Evolutionary conservation across 805 yeast genomes (phyloP).

Genomic region (Metschnikowia peoriensis): DNA sequence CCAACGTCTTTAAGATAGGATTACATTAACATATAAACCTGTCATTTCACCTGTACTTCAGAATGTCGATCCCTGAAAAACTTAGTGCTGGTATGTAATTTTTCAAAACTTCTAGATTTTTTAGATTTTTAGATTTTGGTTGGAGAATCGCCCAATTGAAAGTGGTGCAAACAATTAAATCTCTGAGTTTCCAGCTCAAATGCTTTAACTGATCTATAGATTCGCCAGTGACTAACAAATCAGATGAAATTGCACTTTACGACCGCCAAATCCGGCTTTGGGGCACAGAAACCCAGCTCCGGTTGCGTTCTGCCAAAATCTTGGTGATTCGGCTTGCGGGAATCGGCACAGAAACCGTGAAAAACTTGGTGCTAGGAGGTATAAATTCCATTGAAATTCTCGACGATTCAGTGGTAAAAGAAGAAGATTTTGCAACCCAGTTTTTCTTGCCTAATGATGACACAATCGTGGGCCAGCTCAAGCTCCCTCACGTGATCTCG

Average conservation of each 20-base stretch:
- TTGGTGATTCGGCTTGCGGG: slow-evolving; percentile 72
- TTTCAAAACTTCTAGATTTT: not conserved
- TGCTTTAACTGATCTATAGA: no score
- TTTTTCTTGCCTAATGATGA: slow-evolving; percentile 62
- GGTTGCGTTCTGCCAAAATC: slow-evolving; percentile 69
- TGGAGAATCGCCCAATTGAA: no score
- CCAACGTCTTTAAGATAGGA: not conserved
- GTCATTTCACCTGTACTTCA: no score
- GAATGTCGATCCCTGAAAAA: slow-evolving; percentile 11
- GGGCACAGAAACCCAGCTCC: slow-evolving; percentile 91
- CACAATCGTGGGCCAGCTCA: slow-evolving; percentile 52
- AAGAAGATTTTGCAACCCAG: slow-evolving; percentile 68
- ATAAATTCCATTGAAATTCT: slow-evolving; percentile 72
- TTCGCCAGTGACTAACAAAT: slow-evolving; percentile 1
- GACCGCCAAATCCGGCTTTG: slow-evolving; percentile 94
- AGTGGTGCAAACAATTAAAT: no score
- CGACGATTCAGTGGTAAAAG: slow-evolving; percentile 54
- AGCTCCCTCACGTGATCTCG: slow-evolving; percentile 52
- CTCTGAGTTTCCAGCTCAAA: no score
- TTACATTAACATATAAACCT: not conserved
- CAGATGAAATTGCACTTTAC: slow-evolving; percentile 84
- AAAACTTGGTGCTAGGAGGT: slow-evolving; percentile 87
- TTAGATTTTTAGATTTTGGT: not conserved
- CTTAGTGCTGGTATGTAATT: slow-evolving; percentile 22
- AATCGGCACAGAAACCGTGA: slow-evolving; percentile 76